These are phyloP conservation scores for Vigna mungo DNA, from an alignment of 306 rosid species.

Conservation along the genomic window DNA sequence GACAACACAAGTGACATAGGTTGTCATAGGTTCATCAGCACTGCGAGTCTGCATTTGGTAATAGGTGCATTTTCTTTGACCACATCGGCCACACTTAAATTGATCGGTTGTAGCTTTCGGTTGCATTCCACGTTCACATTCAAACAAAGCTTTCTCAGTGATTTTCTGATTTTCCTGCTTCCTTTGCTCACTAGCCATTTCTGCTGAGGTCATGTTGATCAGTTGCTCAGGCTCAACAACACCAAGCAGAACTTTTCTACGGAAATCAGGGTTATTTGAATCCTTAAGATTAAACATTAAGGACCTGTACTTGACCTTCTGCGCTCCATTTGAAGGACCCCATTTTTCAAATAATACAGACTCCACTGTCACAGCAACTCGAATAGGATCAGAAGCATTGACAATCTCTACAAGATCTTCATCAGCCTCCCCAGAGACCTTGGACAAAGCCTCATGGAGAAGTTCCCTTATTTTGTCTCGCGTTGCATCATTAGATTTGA, in stretches of 20 bases:
- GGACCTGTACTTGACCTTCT: constrained; percentile 90
- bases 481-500: constrained; percentile 66
- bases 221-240: constrained; percentile 67
- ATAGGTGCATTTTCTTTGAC: constrained; percentile 88
- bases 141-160: constrained; percentile 78
- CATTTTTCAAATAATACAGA: constrained; percentile 83
- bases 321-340: constrained; percentile 93
- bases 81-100: constrained; percentile 89
- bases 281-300: constrained; percentile 93
- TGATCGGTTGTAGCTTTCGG: constrained; percentile 92
- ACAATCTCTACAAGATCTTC: constrained; percentile 63
- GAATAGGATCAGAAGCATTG: constrained; percentile 75
- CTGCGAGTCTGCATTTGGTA: constrained; percentile 99
- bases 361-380: constrained; percentile 89
- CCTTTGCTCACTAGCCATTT: constrained; percentile 97
- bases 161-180: constrained; percentile 71
- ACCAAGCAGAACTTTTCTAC: constrained; percentile 92
- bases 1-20: constrained; percentile 86
- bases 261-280: constrained; percentile 88
- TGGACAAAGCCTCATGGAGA: constrained; percentile 78
- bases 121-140: constrained; percentile 77
- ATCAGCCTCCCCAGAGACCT: constrained; percentile 73
- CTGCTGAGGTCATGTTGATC: constrained; percentile 74
- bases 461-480: constrained; percentile 87
- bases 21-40: constrained; percentile 99